These are phyloP conservation scores for Tagetes patula DNA, from an alignment of 129 eudicot genomes.

Conservation along the genomic window DNA sequence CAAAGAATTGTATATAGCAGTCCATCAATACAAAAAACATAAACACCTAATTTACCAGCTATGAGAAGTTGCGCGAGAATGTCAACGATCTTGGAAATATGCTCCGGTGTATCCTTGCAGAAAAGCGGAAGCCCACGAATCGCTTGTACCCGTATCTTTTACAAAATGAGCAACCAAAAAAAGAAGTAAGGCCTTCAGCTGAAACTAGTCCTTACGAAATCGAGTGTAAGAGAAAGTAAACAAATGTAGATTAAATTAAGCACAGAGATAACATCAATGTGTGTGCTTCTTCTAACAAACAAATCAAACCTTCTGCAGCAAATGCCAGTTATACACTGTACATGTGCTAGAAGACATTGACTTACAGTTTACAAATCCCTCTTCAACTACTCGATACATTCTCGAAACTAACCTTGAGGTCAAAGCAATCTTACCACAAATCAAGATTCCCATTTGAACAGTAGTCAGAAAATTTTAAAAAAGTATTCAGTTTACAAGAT, in stretches of 20 bases:
- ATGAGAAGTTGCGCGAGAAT: constrained; percentile 91
- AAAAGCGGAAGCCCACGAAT: constrained; percentile 96
- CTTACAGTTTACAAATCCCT: not conserved
- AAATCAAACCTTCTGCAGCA: not conserved
- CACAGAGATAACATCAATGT: not conserved
- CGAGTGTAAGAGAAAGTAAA: not conserved
- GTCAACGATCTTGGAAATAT: constrained; percentile 87
- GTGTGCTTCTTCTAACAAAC: not conserved
- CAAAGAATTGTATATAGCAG: not conserved
- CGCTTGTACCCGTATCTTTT: constrained; percentile 76
- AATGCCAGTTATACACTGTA: not conserved
- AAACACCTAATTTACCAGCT: constrained; percentile 54
- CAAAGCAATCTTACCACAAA: not conserved
- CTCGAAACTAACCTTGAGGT: not conserved
- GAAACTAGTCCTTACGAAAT: not conserved
- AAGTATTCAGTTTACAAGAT: not conserved
- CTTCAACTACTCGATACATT: not conserved
- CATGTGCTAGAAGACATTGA: not conserved
- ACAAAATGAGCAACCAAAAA: constrained; percentile 20
- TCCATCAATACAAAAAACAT: constrained; percentile 15
- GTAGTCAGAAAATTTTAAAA: not conserved
- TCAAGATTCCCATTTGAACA: not conserved
- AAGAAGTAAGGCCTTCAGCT: constrained; percentile 19
- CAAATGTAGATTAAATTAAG: not conserved
- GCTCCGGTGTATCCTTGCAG: constrained; percentile 95